Base-by-base conservation (phyloP, 371 early-diverging fungal species). In the Saksenaea oblongispora region DNA sequence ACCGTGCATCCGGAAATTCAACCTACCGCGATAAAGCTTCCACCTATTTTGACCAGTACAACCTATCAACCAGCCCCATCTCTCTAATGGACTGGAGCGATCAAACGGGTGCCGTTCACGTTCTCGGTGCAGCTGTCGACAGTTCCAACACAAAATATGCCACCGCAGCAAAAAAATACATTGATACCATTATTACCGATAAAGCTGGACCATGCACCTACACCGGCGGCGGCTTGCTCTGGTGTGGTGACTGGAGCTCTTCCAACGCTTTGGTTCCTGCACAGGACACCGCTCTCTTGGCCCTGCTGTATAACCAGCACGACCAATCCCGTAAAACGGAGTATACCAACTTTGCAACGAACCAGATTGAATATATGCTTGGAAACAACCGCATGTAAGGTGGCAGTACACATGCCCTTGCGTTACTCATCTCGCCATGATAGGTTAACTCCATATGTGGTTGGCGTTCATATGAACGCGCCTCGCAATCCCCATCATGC, bases 401-500 rank as follows among this genome's bases (percentile, higher is more conserved):
- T 41, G 53, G 41, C 17, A 35, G 17, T 42, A n/a, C n/a, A n/a
- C n/a, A n/a, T n/a, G n/a, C n/a, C 22, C 56, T 56, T 41, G 7
- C 34, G n/a, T 47, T 37, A 31, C 31, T 31, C 31, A 31, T 31
- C 4, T 31, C 31, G 31, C 7, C 31, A 2, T 7, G 31, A 31
- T 65, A 67, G 70, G 58, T 31, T 63, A 39, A 79, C 78, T 0
- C 85, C 87, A 0, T 87, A 85, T 65, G 69, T 87, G 18, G 72
- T 75, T 11, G 87, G 85, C 54, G 79, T 84, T 0, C 84, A 82
- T 37, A 65, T 64, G 42, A 84, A 84, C 51, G 82, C 87, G 0
- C 84, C 85, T 22, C 57, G 66, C 26, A 85, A 87, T 44, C 85
- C 86, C 9, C 84, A 84, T 59, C 84, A 85, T 61, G 83, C 84